These are phyloP conservation scores for Cutaneotrichosporon dermatis DNA, from an alignment of 1,284 basidiomycete species.

Conservation along the genomic window DNA sequence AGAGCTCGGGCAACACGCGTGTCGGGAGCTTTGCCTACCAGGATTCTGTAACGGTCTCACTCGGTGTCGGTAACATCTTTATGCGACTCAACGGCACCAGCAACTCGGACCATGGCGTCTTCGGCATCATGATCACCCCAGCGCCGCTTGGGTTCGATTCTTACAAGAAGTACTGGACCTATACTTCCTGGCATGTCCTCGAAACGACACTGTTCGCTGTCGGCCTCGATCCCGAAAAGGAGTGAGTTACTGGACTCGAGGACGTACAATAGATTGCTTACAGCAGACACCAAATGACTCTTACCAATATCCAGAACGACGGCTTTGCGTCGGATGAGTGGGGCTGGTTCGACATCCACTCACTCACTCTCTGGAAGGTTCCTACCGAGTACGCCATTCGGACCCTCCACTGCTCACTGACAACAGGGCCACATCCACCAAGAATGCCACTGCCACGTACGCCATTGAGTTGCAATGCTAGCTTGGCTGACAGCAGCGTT, in stretches of 20 bases:
- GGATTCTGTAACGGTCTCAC: not conserved
- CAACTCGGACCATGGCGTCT: not conserved
- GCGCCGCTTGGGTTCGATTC: not conserved
- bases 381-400: not conserved
- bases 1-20: not conserved
- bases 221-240: not conserved
- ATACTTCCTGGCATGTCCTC: not conserved
- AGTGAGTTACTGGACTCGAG: not conserved
- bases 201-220: not conserved
- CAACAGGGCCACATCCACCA: too few species aligned
- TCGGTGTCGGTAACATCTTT: not conserved
- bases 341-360: not conserved
- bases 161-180: not conserved
- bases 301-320: not conserved
- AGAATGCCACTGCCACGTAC: too few species aligned
- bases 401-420: too few species aligned
- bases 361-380: not conserved
- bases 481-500: too few species aligned
- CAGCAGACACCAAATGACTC: not conserved
- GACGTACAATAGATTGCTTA: too few species aligned
- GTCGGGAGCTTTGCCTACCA: not conserved
- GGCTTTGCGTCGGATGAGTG: not conserved
- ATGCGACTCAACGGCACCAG: not conserved
- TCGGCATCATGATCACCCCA: not conserved
- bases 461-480: too few species aligned